Evolutionary conservation across 495 filamentous ascomycete genomes (phyloP), one percentile per base, ranked within the genome.

Genomic region (Glutinoglossum americanum): DNA sequence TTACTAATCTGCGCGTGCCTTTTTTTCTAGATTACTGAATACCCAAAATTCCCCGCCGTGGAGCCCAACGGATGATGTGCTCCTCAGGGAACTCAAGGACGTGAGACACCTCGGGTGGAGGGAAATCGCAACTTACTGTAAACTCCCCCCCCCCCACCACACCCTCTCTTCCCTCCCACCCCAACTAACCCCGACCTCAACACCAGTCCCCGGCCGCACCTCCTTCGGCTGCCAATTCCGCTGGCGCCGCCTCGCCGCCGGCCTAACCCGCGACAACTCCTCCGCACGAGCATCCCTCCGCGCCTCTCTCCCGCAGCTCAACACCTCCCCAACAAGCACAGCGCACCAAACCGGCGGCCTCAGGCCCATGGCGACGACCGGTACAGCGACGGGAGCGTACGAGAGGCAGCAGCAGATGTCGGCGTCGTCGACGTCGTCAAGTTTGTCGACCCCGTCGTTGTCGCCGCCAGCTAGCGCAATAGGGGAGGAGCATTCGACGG

Each of bases 171-270:
- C 49, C 23, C 15, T 17, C 49, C 28, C 19, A 9, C 9, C 23
- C 49, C 19, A 4, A 53, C 25, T 8, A 28, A 17, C 21, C 26
- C 23, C 15, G 30, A 13, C 15, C 44, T 4, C 25, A 3, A 49
- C 6, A 4, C 28, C 23, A 53, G 49, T 53, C 28, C 49, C 49
- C 23, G 49, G 49, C 28, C 49, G 49, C 49, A 53, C 49, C 19
- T 53, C 49, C 19, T 53, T 53, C 17, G 49, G 49, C 23, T 53
- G 49, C 49, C 49, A 53, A 53, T 53, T 53, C 28, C 49, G 49
- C 49, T 53, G 49, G 49, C 49, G 49, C 49, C 49, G 49, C 15
- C 49, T 53, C 11, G 49, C 49, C 13, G 49, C 49, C 15, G 49
- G 49, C 26, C 28, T 53, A 5, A 53, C 49, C 13, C 49, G 49